Evolutionary conservation across 352 stramenopile genomes (phyloP).

Genomic region (Phytophthora pluvialis): DNA sequence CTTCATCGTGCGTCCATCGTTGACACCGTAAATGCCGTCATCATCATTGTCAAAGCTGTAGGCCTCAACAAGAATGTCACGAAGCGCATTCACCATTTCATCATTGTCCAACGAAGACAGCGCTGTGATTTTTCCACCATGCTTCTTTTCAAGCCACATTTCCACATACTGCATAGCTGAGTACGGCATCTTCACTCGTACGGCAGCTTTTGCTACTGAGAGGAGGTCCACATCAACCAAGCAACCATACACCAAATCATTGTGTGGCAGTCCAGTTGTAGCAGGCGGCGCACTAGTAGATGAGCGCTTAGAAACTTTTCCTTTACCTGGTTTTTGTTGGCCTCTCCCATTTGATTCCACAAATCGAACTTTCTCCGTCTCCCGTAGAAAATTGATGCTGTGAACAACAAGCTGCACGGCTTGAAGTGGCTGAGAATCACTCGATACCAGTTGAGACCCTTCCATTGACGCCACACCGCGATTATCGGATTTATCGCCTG

Average conservation of each 20-base stretch:
- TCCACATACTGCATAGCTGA: constrained; percentile 91
- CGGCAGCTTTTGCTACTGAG: constrained; percentile 64
- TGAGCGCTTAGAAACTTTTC: constrained; percentile 27
- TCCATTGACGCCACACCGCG: background rate
- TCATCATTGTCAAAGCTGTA: constrained; percentile 69
- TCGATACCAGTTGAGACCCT: constrained; percentile 1
- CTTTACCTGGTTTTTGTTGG: constrained; percentile 21
- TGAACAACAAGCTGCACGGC: constrained; percentile 79
- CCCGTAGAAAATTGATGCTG: constrained; percentile 80
- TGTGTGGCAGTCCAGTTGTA: constrained; percentile 11
- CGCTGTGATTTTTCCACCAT: constrained; percentile 56
- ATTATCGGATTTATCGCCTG: background rate
- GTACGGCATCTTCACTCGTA: constrained; percentile 86
- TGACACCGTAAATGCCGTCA: constrained; percentile 82
- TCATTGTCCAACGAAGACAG: constrained; percentile 38
- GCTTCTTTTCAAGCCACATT: constrained; percentile 78
- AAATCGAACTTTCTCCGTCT: constrained; percentile 77
- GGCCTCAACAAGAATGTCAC: constrained; percentile 68
- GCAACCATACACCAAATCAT: constrained; percentile 58
- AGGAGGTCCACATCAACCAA: constrained; percentile 70
- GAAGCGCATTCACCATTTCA: constrained; percentile 43
- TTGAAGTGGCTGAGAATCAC: constrained; percentile 38
- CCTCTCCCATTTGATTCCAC: constrained; percentile 62
- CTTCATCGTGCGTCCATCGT: constrained; percentile 69
- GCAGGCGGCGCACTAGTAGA: background rate